Evolutionary conservation across 805 yeast genomes (phyloP).

Genomic region (Candida adriatica): DNA sequence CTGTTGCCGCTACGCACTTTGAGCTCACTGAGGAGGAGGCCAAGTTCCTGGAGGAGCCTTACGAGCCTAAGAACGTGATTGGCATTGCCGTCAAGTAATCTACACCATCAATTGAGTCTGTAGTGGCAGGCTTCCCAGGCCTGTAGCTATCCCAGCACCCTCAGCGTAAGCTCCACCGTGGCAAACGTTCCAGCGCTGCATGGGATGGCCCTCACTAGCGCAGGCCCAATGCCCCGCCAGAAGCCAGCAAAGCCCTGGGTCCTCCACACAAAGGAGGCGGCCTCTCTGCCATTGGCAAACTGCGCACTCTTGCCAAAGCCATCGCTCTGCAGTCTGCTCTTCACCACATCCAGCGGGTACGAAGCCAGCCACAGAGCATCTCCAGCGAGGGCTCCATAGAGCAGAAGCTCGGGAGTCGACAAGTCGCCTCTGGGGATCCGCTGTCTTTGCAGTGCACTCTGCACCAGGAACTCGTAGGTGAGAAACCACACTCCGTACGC

Average conservation of each 20-base stretch:
- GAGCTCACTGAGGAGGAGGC: too few relatives aligned
- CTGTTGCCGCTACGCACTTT: too few relatives aligned
- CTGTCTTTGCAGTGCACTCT: constrained; percentile 31
- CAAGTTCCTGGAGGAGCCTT: too few relatives aligned
- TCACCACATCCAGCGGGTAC: constrained; percentile 88
- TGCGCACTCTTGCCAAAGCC: constrained; percentile 36
- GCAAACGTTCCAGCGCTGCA: constrained; percentile 75
- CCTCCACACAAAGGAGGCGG: constrained; percentile 24
- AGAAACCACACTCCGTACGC: constrained; percentile 89
- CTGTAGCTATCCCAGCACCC: constrained; percentile 25
- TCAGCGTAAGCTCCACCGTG: constrained; percentile 60
- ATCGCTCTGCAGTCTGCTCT: constrained; percentile 78
- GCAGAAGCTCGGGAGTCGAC: constrained; percentile 80
- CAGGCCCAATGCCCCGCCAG: constrained; percentile 59
- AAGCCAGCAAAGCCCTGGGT: constrained; percentile 44
- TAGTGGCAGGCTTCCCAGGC: too few relatives aligned
- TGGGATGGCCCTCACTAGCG: constrained; percentile 54
- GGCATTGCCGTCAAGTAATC: too few relatives aligned
- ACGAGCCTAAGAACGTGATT: too few relatives aligned
- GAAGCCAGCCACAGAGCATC: constrained; percentile 77
- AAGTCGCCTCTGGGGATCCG: constrained; percentile 54
- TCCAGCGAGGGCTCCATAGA: constrained; percentile 88
- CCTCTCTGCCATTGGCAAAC: constrained; percentile 36
- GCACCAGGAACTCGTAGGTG: constrained; percentile 83
- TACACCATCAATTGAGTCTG: too few relatives aligned